Conservation (phyloP, 2,329 filamentous ascomycete genomes). For the Escovopsis weberi region DNA sequence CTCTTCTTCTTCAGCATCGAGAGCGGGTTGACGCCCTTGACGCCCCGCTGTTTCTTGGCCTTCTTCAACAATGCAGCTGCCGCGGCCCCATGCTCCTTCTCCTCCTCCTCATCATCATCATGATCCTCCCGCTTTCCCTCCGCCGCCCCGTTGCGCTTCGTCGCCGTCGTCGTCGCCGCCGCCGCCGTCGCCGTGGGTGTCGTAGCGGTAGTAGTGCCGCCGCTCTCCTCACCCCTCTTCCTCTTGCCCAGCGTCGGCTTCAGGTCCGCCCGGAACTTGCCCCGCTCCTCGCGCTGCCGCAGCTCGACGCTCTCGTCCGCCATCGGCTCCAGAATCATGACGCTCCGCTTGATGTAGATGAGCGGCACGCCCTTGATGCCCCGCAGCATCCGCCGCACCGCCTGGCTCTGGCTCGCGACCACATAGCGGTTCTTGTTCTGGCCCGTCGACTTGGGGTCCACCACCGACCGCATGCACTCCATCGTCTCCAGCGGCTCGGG, state of each 20-base stretch:
- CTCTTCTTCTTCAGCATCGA: conserved; percentile 59
- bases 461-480: conserved; percentile 59
- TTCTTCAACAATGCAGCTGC: conserved; percentile 10
- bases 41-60: conserved; percentile 30
- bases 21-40: conserved; percentile 57
- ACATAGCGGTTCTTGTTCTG: conserved; percentile 70
- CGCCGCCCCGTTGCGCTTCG: conserved; percentile 14
- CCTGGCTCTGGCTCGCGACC: conserved; percentile 57
- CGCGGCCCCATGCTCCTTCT: conserved; percentile 10
- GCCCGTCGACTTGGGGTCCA: conserved; percentile 59
- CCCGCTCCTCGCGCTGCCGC: conserved; percentile 53
- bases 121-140: conserved; percentile 13
- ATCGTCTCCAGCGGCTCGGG: conserved; percentile 53
- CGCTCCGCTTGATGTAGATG: conserved; percentile 64
- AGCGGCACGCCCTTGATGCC: conserved; percentile 58
- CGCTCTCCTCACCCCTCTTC: conserved; percentile 33
- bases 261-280: conserved; percentile 59
- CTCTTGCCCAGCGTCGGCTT: conserved; percentile 36
- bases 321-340: conserved; percentile 63
- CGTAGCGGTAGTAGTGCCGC: conserved; percentile 18
- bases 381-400: conserved; percentile 48
- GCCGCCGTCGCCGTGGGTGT: conserved; percentile 20
- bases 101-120: conserved; percentile 10
- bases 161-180: conserved; percentile 6
- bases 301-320: conserved; percentile 48